These are phyloP conservation scores for Monilinia fructigena DNA, from an alignment of 2,329 filamentous ascomycete genomes.

Conservation along the genomic window DNA sequence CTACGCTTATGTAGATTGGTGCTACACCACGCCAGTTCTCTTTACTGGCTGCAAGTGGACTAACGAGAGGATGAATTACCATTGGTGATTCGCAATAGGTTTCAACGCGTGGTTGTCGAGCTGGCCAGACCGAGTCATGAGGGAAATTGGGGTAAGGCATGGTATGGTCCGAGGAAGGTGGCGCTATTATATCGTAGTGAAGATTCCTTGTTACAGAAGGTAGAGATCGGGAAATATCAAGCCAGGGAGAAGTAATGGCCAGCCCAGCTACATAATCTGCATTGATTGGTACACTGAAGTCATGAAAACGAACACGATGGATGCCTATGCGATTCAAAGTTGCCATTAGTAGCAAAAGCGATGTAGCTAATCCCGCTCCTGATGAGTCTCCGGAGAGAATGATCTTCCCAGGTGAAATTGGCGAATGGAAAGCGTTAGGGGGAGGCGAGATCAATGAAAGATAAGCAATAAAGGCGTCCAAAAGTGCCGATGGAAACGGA, in stretches of 20 bases:
- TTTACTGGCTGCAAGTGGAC: conserved; percentile 51
- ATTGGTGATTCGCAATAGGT: conserved; percentile 56
- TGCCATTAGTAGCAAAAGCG: conserved; percentile 66
- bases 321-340: conserved; percentile 53
- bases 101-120: conserved; percentile 51
- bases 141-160: conserved; percentile 42
- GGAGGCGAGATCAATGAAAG: conserved; percentile 67
- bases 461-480: conserved; percentile 73
- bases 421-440: conserved; percentile 61
- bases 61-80: conserved; percentile 65
- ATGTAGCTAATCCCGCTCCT: conserved; percentile 68
- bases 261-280: conserved; percentile 67
- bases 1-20: conserved; percentile 66
- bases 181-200: conserved; percentile 63
- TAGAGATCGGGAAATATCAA: conserved; percentile 65
- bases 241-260: conserved; percentile 65
- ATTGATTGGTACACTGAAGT: conserved; percentile 46
- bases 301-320: conserved; percentile 58
- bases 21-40: conserved; percentile 60
- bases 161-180: conserved; percentile 45
- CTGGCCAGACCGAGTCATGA: conserved; percentile 57
- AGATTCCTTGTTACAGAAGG: conserved; percentile 54
- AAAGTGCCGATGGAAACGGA: conserved; percentile 70
- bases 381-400: conserved; percentile 72
- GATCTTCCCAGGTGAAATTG: conserved; percentile 64